phyloP scores from a whole-genome alignment of 192 early-diverging fungal genomes.

The Chytriomyces sp. region DNA sequence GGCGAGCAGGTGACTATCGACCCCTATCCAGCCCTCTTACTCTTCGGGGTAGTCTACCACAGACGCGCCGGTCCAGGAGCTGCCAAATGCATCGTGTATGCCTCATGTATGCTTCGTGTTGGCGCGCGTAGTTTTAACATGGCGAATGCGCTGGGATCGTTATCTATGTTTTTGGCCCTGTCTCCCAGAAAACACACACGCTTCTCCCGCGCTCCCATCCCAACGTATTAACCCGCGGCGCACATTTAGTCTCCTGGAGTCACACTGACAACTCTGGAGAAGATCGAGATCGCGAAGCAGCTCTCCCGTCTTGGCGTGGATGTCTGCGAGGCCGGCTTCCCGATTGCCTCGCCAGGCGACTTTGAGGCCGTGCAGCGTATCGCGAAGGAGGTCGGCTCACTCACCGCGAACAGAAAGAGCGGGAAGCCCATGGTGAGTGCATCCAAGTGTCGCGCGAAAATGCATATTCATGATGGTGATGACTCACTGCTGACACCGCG shows the following conservation, averaged over 20 bases:
- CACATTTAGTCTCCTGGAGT: constrained; percentile 99
- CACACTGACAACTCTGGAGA: constrained; percentile 88
- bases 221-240: no score
- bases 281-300: constrained; percentile 92
- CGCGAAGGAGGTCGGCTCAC: constrained; percentile 85
- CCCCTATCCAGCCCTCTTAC: not conserved
- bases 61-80: not conserved
- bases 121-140: no score
- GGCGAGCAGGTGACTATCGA: constrained; percentile 79
- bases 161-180: not conserved
- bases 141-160: not conserved
- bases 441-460: no score
- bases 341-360: constrained; percentile 90
- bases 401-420: constrained; percentile 76
- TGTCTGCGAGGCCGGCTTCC: constrained; percentile 95
- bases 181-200: no score
- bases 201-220: no score
- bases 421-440: constrained; percentile 78
- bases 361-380: constrained; percentile 94
- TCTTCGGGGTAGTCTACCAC: not conserved
- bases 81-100: not conserved
- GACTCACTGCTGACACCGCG: not conserved
- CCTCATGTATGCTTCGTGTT: not conserved
- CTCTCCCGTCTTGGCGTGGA: constrained; percentile 94
- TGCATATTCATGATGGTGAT: no score